Percentiles rank a stretch among this genome's conserved stretches.
Evolutionary conservation across 306 rosid species (phyloP).

Genomic region (Lathyrus tuberosus): DNA sequence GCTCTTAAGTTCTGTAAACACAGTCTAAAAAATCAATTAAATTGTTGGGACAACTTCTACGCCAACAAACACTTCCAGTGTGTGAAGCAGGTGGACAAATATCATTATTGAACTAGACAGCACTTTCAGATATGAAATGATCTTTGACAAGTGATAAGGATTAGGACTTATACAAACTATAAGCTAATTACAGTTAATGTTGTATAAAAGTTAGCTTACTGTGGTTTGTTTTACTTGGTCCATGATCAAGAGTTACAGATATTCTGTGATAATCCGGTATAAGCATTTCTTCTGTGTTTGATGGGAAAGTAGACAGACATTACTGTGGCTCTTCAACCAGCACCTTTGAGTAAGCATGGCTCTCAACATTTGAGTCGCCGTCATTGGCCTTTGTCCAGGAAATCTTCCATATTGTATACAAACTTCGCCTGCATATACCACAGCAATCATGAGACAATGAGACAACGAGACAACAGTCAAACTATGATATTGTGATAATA

Average conservation of each 20-base stretch:
- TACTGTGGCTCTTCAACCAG: slow-evolving; percentile 49
- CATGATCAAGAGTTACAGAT: slow-evolving; percentile 3
- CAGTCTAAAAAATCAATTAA: not conserved
- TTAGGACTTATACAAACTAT: slow-evolving; percentile 31
- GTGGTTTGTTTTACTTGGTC: slow-evolving; percentile 35
- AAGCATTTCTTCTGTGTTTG: slow-evolving; percentile 14
- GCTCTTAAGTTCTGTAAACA: not conserved
- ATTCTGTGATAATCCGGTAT: slow-evolving; percentile 18
- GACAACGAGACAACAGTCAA: slow-evolving; percentile 10
- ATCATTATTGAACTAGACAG: slow-evolving; percentile 28
- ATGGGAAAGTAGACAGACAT: slow-evolving; percentile 5
- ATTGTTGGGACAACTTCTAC: slow-evolving; percentile 25
- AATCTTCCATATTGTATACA: slow-evolving; percentile 60
- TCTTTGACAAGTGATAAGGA: not conserved
- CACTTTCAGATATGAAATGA: slow-evolving; percentile 16
- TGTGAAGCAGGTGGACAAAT: slow-evolving; percentile 7
- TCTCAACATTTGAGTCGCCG: slow-evolving; percentile 47
- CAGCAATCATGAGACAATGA: slow-evolving; percentile 32
- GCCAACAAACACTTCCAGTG: slow-evolving; percentile 1
- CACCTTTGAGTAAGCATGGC: slow-evolving; percentile 48
- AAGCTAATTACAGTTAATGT: slow-evolving; percentile 32
- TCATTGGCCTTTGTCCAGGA: slow-evolving; percentile 59
- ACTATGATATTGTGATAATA: slow-evolving; percentile 1
- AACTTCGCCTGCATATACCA: slow-evolving; percentile 67
- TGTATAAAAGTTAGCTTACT: slow-evolving; percentile 27